A percentile compares a stretch with the other conserved stretches of the same genome.
phyloP scores from a whole-genome alignment of 2,329 filamentous ascomycete genomes.

The Fusarium sarcochroum region DNA sequence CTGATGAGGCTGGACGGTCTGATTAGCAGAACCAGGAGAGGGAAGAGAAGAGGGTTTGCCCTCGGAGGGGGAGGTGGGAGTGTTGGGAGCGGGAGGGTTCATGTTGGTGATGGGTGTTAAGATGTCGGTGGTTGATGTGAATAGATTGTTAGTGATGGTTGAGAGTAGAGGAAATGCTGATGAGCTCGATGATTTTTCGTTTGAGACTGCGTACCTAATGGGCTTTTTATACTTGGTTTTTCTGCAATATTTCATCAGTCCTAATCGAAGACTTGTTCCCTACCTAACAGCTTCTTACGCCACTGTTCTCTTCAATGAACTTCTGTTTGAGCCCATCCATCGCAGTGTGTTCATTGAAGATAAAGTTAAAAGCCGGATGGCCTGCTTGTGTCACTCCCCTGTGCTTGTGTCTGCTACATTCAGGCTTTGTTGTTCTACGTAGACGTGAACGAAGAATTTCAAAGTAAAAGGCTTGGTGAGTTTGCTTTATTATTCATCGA shows the following conservation, averaged over 20 bases:
- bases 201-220: not conserved
- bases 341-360: too few relatives aligned
- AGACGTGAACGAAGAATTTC: too few relatives aligned
- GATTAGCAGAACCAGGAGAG: not conserved
- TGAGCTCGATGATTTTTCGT: not conserved
- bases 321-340: too few relatives aligned
- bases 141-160: not conserved
- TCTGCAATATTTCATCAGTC: not conserved
- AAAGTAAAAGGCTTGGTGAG: too few relatives aligned
- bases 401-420: too few relatives aligned
- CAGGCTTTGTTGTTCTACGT: too few relatives aligned
- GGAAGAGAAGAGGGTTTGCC: not conserved
- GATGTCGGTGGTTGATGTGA: not conserved
- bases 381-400: too few relatives aligned
- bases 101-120: not conserved
- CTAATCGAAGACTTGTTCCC: not conserved
- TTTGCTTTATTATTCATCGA: too few relatives aligned
- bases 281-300: too few relatives aligned
- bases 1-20: not conserved
- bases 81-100: not conserved
- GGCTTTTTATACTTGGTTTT: not conserved
- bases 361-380: too few relatives aligned
- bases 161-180: not conserved
- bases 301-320: not conserved
- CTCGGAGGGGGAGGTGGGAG: not conserved